Evolutionary conservation across 164 flowering plant genomes (phyloP).

Genomic region (Magnolia kwangsiensis): DNA sequence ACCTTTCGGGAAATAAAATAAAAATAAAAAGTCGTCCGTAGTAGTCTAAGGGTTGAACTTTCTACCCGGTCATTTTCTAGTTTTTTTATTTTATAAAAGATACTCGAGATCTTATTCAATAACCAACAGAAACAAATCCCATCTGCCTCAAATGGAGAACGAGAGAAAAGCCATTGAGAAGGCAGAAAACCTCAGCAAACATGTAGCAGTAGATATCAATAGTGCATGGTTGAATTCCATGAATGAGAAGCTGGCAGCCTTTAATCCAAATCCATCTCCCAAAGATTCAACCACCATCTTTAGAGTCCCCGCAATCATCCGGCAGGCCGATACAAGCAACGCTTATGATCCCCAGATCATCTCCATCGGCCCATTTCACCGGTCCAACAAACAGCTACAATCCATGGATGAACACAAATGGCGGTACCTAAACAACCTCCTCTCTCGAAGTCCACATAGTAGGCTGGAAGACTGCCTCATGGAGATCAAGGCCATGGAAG

Average conservation of each 20-base stretch:
- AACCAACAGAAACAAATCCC: no score
- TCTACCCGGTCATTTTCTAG: no score
- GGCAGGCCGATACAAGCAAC: background rate
- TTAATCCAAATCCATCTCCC: background rate
- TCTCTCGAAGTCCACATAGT: background rate
- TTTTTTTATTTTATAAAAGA: no score
- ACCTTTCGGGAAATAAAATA: no score
- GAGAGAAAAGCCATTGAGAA: no score
- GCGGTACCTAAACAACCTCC: background rate
- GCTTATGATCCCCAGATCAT: background rate
- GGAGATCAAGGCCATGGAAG: background rate
- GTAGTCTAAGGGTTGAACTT: no score
- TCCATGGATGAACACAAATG: background rate
- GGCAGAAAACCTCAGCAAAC: no score
- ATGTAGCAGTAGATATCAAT: no score
- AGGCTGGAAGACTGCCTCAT: background rate
- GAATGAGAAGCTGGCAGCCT: background rate
- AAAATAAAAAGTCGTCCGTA: no score
- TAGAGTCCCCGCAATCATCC: conserved; percentile 1
- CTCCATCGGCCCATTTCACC: background rate
- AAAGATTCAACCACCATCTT: background rate
- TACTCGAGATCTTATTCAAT: no score
- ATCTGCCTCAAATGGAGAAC: no score
- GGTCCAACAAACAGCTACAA: background rate
- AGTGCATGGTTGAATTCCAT: background rate